phyloP scores from a whole-genome alignment of 2,329 filamentous ascomycete species.

The Teratosphaeria epicoccoides region DNA sequence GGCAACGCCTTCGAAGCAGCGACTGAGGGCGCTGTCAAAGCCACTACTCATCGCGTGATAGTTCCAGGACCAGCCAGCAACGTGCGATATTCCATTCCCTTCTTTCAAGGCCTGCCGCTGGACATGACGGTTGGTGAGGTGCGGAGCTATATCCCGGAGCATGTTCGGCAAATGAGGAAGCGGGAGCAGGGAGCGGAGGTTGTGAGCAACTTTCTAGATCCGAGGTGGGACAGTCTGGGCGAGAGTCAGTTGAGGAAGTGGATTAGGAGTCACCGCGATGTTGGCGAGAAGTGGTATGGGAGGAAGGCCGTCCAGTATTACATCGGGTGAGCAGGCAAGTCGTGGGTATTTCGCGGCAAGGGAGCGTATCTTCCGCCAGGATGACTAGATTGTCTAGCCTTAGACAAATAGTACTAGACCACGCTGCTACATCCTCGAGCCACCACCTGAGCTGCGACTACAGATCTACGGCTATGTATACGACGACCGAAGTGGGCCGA shows the following conservation, averaged over 20 bases:
- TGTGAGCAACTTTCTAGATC: conserved; percentile 19
- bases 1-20: conserved; percentile 47
- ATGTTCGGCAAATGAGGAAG: conserved; percentile 14
- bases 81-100: conserved; percentile 27
- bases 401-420: too few relatives aligned
- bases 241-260: conserved; percentile 29
- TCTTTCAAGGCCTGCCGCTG: conserved; percentile 29
- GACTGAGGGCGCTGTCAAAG: conserved; percentile 43
- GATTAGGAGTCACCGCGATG: conserved; percentile 27
- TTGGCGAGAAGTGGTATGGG: conserved; percentile 29
- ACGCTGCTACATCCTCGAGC: not conserved
- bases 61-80: conserved; percentile 11
- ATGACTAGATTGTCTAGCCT: too few relatives aligned
- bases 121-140: conserved; percentile 33
- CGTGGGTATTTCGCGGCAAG: too few relatives aligned
- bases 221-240: conserved; percentile 27
- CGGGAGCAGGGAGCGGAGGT: conserved; percentile 3
- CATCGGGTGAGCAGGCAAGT: not conserved
- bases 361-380: too few relatives aligned
- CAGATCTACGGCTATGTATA: not conserved
- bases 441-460: not conserved
- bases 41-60: conserved; percentile 36
- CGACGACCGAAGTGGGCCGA: too few relatives aligned
- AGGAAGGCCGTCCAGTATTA: conserved; percentile 19
- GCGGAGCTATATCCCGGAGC: conserved; percentile 22